Conservation (phyloP, 1,139 yeast genomes). For the Yamadazyma friedrichii region DNA sequence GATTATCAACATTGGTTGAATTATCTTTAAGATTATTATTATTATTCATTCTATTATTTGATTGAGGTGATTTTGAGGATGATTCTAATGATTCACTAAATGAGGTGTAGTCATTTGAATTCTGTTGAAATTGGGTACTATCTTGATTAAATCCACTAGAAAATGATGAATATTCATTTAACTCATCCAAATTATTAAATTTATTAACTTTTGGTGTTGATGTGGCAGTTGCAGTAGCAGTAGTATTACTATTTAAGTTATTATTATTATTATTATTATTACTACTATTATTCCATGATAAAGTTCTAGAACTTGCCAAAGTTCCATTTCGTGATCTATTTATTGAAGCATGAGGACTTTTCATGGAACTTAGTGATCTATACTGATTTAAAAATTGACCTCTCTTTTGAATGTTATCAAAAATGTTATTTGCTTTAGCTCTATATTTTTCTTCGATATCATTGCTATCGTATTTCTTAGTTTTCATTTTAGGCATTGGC, state of each 20-base stretch:
- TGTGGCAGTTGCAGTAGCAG: conserved; percentile 28
- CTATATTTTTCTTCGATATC: conserved; percentile 37
- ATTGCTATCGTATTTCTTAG: conserved; percentile 31
- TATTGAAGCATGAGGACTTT: conserved; percentile 8
- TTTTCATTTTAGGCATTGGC: conserved; percentile 26
- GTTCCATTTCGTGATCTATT: conserved; percentile 6
- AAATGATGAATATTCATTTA: conserved; percentile 33
- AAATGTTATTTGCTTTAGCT: conserved; percentile 40
- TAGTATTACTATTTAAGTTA: background rate
- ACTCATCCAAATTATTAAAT: conserved; percentile 15
- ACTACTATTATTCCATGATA: background rate
- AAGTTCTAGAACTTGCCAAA: background rate
- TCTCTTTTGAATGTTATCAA: conserved; percentile 38
- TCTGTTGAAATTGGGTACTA: conserved; percentile 18
- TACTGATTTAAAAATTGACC: conserved; percentile 18
- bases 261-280: background rate
- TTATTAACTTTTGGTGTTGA: conserved; percentile 37
- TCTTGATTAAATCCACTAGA: conserved; percentile 34
- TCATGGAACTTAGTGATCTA: conserved; percentile 2
- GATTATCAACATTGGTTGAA: background rate
- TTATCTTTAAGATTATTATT: background rate
- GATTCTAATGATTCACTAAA: conserved; percentile 11
- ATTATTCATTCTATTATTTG: too few relatives aligned
- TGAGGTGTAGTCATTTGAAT: conserved; percentile 26
- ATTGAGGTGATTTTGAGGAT: background rate